These are phyloP conservation scores for Citrus cavaleriei DNA, from an alignment of 345 rosid species.

Conservation along the genomic window DNA sequence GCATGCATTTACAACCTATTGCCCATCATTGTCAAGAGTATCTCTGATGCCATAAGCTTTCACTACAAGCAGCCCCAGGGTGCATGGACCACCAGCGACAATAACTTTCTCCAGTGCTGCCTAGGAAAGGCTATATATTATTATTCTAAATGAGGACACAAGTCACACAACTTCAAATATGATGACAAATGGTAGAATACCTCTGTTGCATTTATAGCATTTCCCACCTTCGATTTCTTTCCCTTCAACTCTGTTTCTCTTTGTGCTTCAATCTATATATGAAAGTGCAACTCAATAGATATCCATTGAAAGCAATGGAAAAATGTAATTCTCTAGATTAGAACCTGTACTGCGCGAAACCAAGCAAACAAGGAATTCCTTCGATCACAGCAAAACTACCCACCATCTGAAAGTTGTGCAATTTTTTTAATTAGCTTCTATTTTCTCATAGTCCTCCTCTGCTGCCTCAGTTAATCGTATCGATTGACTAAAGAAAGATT, in stretches of 20 bases:
- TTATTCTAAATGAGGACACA: not conserved
- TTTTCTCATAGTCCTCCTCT: too few relatives aligned
- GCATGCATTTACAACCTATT: too few relatives aligned
- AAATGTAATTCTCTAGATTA: not conserved
- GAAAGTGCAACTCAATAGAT: not conserved
- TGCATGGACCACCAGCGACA: too few relatives aligned
- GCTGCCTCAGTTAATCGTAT: too few relatives aligned
- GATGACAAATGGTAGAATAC: not conserved
- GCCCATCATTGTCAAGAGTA: not conserved
- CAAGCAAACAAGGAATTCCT: too few relatives aligned
- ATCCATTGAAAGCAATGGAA: not conserved
- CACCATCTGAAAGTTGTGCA: too few relatives aligned
- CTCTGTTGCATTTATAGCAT: conserved; percentile 29
- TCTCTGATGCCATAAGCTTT: conserved; percentile 8
- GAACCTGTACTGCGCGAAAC: too few relatives aligned
- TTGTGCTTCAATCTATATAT: not conserved
- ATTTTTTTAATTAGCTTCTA: too few relatives aligned
- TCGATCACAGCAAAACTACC: too few relatives aligned
- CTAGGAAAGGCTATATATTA: not conserved
- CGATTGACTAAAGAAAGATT: too few relatives aligned
- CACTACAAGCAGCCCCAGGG: not conserved
- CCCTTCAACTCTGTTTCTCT: conserved; percentile 20
- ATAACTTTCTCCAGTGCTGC: conserved; percentile 9
- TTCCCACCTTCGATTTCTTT: conserved; percentile 33
- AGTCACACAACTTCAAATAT: not conserved